Percentiles rank a stretch among this genome's conserved stretches.
These are phyloP conservation scores for Kandelia obovata DNA, from an alignment of 345 rosid genomes.

Conservation along the genomic window DNA sequence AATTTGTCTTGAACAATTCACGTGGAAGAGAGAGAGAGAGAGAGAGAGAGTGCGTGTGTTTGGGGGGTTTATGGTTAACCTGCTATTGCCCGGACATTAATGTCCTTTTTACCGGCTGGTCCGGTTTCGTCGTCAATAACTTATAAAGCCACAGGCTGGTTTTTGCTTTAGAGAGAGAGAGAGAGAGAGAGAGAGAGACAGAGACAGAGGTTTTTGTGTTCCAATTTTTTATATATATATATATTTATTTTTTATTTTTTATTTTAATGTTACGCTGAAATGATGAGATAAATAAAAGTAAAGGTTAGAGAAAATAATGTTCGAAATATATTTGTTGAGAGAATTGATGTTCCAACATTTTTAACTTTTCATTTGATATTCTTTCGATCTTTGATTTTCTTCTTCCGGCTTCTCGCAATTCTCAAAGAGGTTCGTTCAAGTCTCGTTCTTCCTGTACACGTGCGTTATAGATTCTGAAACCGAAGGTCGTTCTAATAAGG, in stretches of 20 bases:
- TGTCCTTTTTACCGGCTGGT: slow-evolving; percentile 19
- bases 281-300: neutral
- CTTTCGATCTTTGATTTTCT: no score
- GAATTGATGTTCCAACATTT: no score
- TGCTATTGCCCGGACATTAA: slow-evolving; percentile 35
- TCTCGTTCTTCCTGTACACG: neutral
- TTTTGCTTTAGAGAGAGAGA: neutral
- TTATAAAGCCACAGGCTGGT: slow-evolving; percentile 24
- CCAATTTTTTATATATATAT: slow-evolving; percentile 3
- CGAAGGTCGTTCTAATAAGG: slow-evolving; percentile 10
- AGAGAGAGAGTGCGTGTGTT: slow-evolving; percentile 13
- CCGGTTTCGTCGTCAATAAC: slow-evolving; percentile 42
- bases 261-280: neutral
- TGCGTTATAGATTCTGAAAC: neutral
- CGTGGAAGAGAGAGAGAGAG: slow-evolving; percentile 10
- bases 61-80: slow-evolving; percentile 18
- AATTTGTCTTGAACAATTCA: slow-evolving; percentile 15
- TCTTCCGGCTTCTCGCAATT: no score
- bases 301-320: neutral
- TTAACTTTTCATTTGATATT: no score
- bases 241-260: no score
- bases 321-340: no score
- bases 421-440: neutral
- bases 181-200: neutral
- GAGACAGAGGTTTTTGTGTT: slow-evolving; percentile 34